Evolutionary conservation across 2,329 filamentous ascomycete species (phyloP).

Genomic region (Fusarium longipes): DNA sequence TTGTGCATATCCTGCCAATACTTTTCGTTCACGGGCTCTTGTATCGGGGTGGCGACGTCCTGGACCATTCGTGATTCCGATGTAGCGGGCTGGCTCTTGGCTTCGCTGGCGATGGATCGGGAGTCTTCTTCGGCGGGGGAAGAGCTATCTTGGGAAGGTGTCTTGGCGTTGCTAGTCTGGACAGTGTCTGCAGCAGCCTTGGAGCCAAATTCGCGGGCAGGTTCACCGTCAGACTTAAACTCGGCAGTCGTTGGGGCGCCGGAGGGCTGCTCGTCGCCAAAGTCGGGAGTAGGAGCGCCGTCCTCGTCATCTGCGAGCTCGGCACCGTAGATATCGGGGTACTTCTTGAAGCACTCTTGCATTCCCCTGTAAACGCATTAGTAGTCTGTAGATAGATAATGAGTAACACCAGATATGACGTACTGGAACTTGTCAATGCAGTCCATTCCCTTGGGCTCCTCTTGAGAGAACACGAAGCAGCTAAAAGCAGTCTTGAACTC

Average conservation of each 20-base stretch:
- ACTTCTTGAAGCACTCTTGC: conserved; percentile 95
- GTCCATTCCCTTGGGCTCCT: conserved; percentile 97
- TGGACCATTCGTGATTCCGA: conserved; percentile 22
- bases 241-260: conserved; percentile 10
- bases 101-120: background rate
- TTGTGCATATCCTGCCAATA: conserved; percentile 27
- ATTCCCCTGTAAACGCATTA: conserved; percentile 74
- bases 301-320: conserved; percentile 83
- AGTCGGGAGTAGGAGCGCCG: conserved; percentile 47
- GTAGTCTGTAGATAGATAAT: background rate
- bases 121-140: background rate
- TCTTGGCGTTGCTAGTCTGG: background rate
- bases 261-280: conserved; percentile 46
- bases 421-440: conserved; percentile 98
- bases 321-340: conserved; percentile 92
- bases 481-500: conserved; percentile 96
- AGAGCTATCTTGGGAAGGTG: background rate
- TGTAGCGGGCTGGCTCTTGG: background rate
- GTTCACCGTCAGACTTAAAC: background rate
- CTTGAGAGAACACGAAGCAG: conserved; percentile 95
- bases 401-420: conserved; percentile 49
- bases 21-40: conserved; percentile 17
- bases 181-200: background rate
- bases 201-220: background rate
- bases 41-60: conserved; percentile 25